These are phyloP conservation scores for Diaporthe vexans DNA, from an alignment of 2,329 filamentous ascomycete genomes.

Conservation along the genomic window DNA sequence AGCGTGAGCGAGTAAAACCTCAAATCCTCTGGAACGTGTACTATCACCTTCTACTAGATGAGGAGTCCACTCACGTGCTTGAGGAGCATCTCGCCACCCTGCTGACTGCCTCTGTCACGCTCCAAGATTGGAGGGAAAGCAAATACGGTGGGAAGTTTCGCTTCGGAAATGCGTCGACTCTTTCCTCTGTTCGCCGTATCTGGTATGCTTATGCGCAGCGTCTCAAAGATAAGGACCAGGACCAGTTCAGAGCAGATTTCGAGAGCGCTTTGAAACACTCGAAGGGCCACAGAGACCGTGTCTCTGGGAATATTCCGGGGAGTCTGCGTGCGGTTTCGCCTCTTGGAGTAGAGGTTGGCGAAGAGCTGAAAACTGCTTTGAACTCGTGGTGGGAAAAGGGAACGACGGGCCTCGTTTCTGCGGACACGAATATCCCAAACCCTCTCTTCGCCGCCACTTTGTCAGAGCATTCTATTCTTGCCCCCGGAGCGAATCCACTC, in stretches of 20 bases:
- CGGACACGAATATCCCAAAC: conserved; percentile 52
- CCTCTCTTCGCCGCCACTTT: conserved; percentile 59
- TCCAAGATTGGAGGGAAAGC: conserved; percentile 59
- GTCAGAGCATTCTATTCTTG: conserved; percentile 55
- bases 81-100: conserved; percentile 60
- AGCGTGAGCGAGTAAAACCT: conserved; percentile 45
- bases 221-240: conserved; percentile 39
- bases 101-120: conserved; percentile 51
- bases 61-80: conserved; percentile 54
- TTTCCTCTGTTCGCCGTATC: conserved; percentile 55
- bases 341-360: not conserved
- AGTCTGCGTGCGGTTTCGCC: conserved; percentile 16
- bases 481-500: conserved; percentile 65
- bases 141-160: conserved; percentile 55
- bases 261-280: conserved; percentile 33
- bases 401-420: not conserved
- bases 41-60: conserved; percentile 65
- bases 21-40: conserved; percentile 66
- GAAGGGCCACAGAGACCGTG: not conserved
- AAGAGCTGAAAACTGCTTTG: not conserved
- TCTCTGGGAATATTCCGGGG: not conserved
- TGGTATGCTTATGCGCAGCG: conserved; percentile 55
- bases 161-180: conserved; percentile 38
- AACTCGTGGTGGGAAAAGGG: conserved; percentile 37
- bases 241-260: conserved; percentile 43